Evolutionary conservation across 192 early-diverging fungal species (phyloP).

Genomic region (Coemansia sp.): DNA sequence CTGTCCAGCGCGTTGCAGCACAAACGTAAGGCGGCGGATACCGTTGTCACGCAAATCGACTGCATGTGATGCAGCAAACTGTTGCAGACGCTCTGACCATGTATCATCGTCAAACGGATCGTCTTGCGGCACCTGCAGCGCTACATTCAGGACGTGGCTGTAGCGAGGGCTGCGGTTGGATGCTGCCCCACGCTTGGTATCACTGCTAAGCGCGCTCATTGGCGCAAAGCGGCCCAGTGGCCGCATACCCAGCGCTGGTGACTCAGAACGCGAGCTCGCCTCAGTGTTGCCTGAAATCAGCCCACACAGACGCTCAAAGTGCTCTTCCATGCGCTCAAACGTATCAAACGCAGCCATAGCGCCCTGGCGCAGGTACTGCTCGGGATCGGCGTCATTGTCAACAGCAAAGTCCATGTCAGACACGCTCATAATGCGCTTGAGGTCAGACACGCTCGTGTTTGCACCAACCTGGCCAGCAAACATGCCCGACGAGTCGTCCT

Average conservation of each 20-base stretch:
- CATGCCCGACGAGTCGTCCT: constrained; percentile 57
- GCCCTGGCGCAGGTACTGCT: constrained; percentile 79
- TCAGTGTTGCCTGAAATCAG: constrained; percentile 58
- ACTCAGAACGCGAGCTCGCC: constrained; percentile 43
- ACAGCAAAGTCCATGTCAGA: constrained; percentile 79
- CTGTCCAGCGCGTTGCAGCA: constrained; percentile 77
- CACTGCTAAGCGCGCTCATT: constrained; percentile 44
- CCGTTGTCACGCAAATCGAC: constrained; percentile 66
- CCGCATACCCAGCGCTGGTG: constrained; percentile 42
- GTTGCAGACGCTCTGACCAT: constrained; percentile 61
- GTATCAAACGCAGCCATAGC: constrained; percentile 75
- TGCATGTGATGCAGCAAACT: constrained; percentile 60
- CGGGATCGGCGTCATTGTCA: constrained; percentile 60
- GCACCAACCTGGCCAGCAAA: constrained; percentile 28
- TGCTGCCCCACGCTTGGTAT: constrained; percentile 20
- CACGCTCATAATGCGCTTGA: constrained; percentile 71
- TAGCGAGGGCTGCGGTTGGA: constrained; percentile 32
- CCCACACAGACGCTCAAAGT: constrained; percentile 59
- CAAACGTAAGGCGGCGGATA: constrained; percentile 87
- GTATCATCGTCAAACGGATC: constrained; percentile 68
- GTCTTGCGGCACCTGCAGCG: constrained; percentile 62
- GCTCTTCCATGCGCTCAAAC: constrained; percentile 66
- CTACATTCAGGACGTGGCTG: constrained; percentile 85
- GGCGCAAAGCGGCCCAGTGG: constrained; percentile 31
- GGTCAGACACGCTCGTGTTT: constrained; percentile 40